A percentile compares a stretch with the other conserved stretches of the same genome.
phyloP scores from a whole-genome alignment of 495 filamentous ascomycete genomes.

The Aspergillus nidulans region DNA sequence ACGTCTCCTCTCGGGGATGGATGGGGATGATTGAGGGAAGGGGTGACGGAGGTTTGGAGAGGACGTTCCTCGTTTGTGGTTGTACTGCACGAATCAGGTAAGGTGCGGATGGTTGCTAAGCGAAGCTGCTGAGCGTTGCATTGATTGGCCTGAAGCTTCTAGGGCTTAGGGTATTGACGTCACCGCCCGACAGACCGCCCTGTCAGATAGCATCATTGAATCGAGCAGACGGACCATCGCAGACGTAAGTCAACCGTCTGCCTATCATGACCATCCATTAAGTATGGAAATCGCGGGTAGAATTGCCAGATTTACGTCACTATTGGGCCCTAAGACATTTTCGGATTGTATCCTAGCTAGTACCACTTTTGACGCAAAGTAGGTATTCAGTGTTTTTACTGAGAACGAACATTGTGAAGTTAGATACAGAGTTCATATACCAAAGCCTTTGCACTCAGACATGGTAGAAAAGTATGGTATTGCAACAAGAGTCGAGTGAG shows the following conservation, averaged over 20 bases:
- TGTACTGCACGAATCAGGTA: slow-evolving; percentile 24
- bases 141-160: slow-evolving; percentile 21
- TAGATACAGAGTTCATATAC: too few relatives aligned
- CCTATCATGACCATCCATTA: not conserved
- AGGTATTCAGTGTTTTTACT: not conserved
- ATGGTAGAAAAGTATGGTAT: not conserved
- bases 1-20: slow-evolving; percentile 29
- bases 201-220: slow-evolving; percentile 20
- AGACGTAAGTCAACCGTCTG: not conserved
- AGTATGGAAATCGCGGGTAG: not conserved
- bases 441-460: too few relatives aligned
- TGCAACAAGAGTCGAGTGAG: slow-evolving; percentile 9
- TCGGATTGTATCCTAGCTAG: not conserved
- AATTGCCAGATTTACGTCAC: not conserved
- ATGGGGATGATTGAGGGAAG: slow-evolving; percentile 24
- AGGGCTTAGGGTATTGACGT: slow-evolving; percentile 32
- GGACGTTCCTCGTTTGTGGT: slow-evolving; percentile 22
- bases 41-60: slow-evolving; percentile 18
- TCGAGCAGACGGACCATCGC: not conserved
- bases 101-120: slow-evolving; percentile 26
- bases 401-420: too few relatives aligned
- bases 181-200: too few relatives aligned
- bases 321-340: not conserved
- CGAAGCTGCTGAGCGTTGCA: slow-evolving; percentile 16
- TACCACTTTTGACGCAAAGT: not conserved